Evolutionary conservation across 495 filamentous ascomycete species (phyloP).

Genomic region (Aspergillus sclerotioniger): DNA sequence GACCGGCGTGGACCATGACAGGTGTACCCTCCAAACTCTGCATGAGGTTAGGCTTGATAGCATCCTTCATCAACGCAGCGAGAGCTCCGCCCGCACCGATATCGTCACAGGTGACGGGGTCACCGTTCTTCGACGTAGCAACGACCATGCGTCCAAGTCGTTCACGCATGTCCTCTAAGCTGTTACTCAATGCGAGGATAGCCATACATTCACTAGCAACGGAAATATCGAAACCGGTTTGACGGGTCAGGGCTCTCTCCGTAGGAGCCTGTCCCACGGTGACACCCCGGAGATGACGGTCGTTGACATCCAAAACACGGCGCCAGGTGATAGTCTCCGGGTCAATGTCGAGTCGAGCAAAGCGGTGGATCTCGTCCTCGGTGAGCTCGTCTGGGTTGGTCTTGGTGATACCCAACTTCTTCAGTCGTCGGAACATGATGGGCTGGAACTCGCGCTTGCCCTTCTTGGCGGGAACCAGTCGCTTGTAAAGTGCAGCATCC

Average conservation of each 20-base stretch:
- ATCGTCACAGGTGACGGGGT: slow-evolving; percentile 94
- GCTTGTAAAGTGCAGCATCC: slow-evolving; percentile 82
- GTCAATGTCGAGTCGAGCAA: slow-evolving; percentile 93
- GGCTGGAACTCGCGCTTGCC: slow-evolving; percentile 83
- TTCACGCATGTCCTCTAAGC: slow-evolving; percentile 86
- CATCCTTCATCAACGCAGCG: slow-evolving; percentile 93
- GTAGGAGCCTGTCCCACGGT: slow-evolving; percentile 84
- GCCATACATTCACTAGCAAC: slow-evolving; percentile 99
- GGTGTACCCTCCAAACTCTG: slow-evolving; percentile 96
- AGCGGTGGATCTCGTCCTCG: slow-evolving; percentile 79
- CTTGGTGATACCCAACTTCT: slow-evolving; percentile 94
- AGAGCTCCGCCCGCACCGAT: slow-evolving; percentile 90
- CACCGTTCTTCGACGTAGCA: slow-evolving; percentile 76
- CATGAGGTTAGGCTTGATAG: slow-evolving; percentile 98
- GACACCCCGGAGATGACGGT: slow-evolving; percentile 85
- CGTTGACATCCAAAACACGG: slow-evolving; percentile 94
- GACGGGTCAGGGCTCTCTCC: slow-evolving; percentile 79
- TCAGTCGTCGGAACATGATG: slow-evolving; percentile 85
- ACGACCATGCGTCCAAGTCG: slow-evolving; percentile 96
- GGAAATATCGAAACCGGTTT: slow-evolving; percentile 95
- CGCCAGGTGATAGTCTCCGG: slow-evolving; percentile 96
- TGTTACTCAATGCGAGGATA: slow-evolving; percentile 89
- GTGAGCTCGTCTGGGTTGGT: slow-evolving; percentile 88
- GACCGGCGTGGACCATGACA: slow-evolving; percentile 94
- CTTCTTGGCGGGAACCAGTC: slow-evolving; percentile 85